Conservation (phyloP, 345 rosid species). For the Cardamine chenopodiifolia region DNA sequence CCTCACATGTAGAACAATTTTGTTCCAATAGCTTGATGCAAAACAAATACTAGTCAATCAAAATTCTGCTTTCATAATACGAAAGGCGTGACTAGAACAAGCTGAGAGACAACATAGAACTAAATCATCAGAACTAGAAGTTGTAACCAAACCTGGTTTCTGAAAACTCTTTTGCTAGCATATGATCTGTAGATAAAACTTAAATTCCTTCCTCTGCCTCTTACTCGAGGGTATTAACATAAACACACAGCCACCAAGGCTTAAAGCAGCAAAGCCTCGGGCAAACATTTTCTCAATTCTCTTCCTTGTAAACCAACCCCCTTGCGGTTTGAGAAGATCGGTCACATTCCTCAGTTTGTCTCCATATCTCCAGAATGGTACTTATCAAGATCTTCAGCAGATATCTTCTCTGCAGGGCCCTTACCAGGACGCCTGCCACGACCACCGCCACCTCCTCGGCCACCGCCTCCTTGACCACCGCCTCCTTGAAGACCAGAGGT, state of each 20-base stretch:
- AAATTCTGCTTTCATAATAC: background rate
- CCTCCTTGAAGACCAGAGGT: conserved; percentile 47
- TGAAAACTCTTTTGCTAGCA: conserved; percentile 4
- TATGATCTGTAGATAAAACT: background rate
- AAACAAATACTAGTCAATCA: background rate
- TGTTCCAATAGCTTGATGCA: too few relatives aligned
- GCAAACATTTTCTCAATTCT: conserved; percentile 4
- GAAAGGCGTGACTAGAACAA: background rate
- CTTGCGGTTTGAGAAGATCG: conserved; percentile 13
- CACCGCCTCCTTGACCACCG: conserved; percentile 49
- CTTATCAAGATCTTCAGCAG: conserved; percentile 94
- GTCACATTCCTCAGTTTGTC: conserved; percentile 45
- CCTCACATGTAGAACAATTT: too few relatives aligned
- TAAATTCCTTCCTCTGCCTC: conserved; percentile 4
- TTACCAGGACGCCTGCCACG: conserved; percentile 73
- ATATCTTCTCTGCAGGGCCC: conserved; percentile 70
- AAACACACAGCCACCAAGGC: conserved; percentile 44
- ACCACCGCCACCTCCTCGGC: conserved; percentile 49
- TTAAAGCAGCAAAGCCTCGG: conserved; percentile 35
- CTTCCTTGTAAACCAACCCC: conserved; percentile 33
- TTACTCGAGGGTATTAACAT: conserved; percentile 6
- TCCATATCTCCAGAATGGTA: conserved; percentile 86
- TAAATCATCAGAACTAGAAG: background rate
- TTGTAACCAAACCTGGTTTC: conserved; percentile 1
- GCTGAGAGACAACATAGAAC: background rate